Base-by-base conservation (phyloP, 1,284 basidiomycete genomes). In the Apiotrichum gracile region DNA sequence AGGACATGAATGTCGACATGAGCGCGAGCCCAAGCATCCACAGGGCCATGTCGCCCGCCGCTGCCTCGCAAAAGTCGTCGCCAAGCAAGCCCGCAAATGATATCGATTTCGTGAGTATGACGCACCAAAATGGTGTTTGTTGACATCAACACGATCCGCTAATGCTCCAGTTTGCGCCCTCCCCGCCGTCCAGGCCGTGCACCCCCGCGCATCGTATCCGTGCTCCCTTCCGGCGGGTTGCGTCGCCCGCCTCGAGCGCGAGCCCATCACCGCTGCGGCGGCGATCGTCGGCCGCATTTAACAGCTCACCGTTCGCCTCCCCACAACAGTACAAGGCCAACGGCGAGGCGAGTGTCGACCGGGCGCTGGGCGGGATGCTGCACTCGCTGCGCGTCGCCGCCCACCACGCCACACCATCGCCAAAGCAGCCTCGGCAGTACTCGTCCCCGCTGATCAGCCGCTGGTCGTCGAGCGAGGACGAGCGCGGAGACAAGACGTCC, bases 291-390 rank as follows among this genome's bases (percentile, higher is more conserved):
- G 2, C 46, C n/a, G 35, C 35, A 4, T 27, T 38, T 16, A 24
- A 26, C 31, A 46, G 33, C 31, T 25, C 35, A 13, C 46, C 46
- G 14, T 26, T 35, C 4, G 46, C 46, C 4, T 47, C 46, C 5
- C 38, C 50, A 13, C 50, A 52, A 27, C 27, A 27, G 17, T 52
- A 52, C 44, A 52, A 52, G 31, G 34, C 22, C 19, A 21, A 31
- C 16, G 50, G 50, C 27, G 43, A 46, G 38, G 44, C 50, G 6
- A 34, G 44, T 24, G 50, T 52, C 31, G 38, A 52, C 12, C 50
- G 50, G 22, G 43, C 50, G 0, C 43, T 52, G 1, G 44, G 38
- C 12, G 45, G 27, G 29, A 41, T 52, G 50, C 22, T 47, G 34
- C 38, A 47, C 29, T 40, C 43, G 3, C 38, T 52, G 9, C 50